A percentile compares a stretch with the other conserved stretches of the same genome.
Evolutionary conservation across 768 basidiomycete genomes (phyloP).

Genomic region (Piloderma croceum): DNA sequence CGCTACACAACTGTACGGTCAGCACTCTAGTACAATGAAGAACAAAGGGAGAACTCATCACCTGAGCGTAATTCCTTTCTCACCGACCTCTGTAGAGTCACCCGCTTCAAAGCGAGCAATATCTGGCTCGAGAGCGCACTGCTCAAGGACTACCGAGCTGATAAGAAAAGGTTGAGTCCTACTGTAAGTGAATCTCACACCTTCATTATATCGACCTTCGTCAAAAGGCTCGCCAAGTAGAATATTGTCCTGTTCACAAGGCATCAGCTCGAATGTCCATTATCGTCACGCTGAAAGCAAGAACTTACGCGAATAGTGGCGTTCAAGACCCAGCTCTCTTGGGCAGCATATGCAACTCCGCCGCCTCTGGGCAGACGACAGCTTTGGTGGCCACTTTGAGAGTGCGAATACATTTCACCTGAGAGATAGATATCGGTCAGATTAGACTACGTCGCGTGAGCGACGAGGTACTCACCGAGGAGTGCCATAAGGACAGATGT

Average conservation of each 20-base stretch:
- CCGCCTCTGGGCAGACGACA: conserved; percentile 44
- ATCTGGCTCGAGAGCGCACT: conserved; percentile 40
- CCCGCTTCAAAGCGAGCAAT: conserved; percentile 48
- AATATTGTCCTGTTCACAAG: conserved; percentile 18
- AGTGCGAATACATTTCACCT: conserved; percentile 38
- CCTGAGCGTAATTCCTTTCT: conserved; percentile 44
- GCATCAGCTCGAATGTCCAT: background rate
- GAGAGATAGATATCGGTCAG: background rate
- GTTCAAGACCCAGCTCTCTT: conserved; percentile 57
- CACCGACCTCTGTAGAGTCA: conserved; percentile 49
- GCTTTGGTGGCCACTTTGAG: conserved; percentile 8
- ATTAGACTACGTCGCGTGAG: background rate
- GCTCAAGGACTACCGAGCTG: conserved; percentile 25
- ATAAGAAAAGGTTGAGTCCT: background rate
- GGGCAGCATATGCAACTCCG: conserved; percentile 53
- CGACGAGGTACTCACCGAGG: conserved; percentile 22
- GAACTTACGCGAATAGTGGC: conserved; percentile 40
- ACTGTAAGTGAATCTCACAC: conserved; percentile 14
- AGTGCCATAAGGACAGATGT: conserved; percentile 59
- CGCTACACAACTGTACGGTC: conserved; percentile 21
- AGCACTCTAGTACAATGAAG: background rate
- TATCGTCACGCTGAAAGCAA: background rate
- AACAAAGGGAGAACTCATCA: conserved; percentile 10
- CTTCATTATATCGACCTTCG: conserved; percentile 21
- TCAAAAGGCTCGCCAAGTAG: conserved; percentile 24